phyloP scores from a whole-genome alignment of 768 basidiomycete genomes.

The Calocybe gangraenosa region DNA sequence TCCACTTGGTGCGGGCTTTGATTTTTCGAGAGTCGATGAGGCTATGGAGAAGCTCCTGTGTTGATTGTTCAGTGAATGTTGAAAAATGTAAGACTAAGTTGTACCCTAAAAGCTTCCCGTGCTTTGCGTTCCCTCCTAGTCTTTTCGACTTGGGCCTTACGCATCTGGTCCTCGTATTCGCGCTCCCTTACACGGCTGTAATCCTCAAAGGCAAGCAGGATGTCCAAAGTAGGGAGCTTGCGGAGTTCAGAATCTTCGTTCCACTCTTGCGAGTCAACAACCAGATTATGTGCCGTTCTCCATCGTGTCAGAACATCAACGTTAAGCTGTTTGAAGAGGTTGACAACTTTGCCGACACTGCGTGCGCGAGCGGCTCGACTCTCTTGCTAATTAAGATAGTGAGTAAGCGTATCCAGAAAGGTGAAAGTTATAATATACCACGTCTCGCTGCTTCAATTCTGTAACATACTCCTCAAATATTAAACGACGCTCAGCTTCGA shows the following conservation, averaged over 20 bases:
- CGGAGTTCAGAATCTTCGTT: constrained; percentile 70
- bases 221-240: constrained; percentile 84
- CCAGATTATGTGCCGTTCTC: constrained; percentile 75
- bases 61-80: neutral
- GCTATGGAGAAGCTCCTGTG: constrained; percentile 65
- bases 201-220: constrained; percentile 91
- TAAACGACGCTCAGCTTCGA: constrained; percentile 80
- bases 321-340: constrained; percentile 80
- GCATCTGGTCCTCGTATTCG: constrained; percentile 86
- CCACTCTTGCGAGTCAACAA: constrained; percentile 79
- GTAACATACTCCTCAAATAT: constrained; percentile 91
- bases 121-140: constrained; percentile 84
- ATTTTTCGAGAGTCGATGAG: constrained; percentile 65
- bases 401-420: neutral
- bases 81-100: constrained; percentile 9
- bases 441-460: constrained; percentile 84
- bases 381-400: constrained; percentile 54
- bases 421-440: constrained; percentile 47
- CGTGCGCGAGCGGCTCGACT: constrained; percentile 71
- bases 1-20: constrained; percentile 87
- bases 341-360: constrained; percentile 78
- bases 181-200: constrained; percentile 87
- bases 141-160: constrained; percentile 77
- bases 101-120: constrained; percentile 84
- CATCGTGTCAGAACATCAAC: constrained; percentile 95